phyloP scores from a whole-genome alignment of 768 basidiomycete species.

The Lactifluus volemus region DNA sequence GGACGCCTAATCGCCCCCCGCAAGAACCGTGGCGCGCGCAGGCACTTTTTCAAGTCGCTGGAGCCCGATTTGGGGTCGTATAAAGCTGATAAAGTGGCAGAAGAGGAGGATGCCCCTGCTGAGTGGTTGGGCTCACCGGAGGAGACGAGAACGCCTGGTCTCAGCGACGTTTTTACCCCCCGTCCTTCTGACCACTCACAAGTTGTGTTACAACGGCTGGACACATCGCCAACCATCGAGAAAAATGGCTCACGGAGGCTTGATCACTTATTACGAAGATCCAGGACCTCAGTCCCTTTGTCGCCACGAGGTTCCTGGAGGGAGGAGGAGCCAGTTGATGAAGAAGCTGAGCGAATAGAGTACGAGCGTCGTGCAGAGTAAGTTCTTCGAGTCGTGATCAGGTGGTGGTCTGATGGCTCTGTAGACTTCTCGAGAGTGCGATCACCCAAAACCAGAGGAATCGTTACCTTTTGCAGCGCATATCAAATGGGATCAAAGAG shows the following conservation, averaged over 20 bases:
- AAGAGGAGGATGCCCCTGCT: neutral
- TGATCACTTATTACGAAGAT: constrained; percentile 18
- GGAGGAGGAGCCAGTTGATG: constrained; percentile 33
- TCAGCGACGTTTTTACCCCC: neutral
- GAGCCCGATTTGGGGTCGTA: constrained; percentile 14
- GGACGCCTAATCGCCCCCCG: constrained; percentile 2
- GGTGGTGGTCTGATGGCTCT: constrained; percentile 5
- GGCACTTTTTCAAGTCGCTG: constrained; percentile 10
- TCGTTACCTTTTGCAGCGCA: constrained; percentile 58
- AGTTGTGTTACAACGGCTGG: neutral
- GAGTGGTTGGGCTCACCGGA: neutral
- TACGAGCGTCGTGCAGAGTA: constrained; percentile 54
- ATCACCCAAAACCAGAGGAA: constrained; percentile 56
- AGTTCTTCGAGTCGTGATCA: constrained; percentile 21
- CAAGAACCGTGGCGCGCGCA: constrained; percentile 6
- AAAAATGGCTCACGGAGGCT: neutral
- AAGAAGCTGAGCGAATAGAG: constrained; percentile 40
- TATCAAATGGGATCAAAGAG: constrained; percentile 54
- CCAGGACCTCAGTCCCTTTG: constrained; percentile 31
- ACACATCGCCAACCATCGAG: neutral
- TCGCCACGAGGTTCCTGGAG: constrained; percentile 16
- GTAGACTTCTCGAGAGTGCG: constrained; percentile 53
- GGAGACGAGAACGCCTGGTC: neutral
- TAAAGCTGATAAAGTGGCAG: neutral
- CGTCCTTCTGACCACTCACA: neutral